Conservation (phyloP, 495 filamentous ascomycete genomes). For the Daldinia vernicosa region DNA sequence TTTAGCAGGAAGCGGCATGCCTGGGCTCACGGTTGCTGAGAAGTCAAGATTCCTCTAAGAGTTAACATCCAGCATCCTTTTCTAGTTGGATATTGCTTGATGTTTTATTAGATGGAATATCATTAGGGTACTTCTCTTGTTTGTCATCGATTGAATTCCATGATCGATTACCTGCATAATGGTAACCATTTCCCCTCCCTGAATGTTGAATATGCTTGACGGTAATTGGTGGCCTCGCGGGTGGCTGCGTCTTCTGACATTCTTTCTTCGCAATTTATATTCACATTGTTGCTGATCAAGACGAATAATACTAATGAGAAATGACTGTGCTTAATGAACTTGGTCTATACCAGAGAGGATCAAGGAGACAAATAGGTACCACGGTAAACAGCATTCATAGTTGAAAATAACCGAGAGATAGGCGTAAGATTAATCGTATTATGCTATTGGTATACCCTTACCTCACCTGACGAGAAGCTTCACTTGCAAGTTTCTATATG, state of each 20-base stretch:
- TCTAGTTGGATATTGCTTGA: neutral
- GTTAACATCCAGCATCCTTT: neutral
- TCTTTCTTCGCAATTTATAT: neutral
- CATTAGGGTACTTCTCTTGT: neutral
- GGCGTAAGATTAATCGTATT: too few relatives aligned
- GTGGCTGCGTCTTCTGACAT: slow-evolving; percentile 11
- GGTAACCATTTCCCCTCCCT: slow-evolving; percentile 15
- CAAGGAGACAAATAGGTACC: too few relatives aligned
- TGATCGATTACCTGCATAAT: slow-evolving; percentile 11
- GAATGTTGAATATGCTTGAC: neutral
- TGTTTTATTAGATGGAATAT: neutral
- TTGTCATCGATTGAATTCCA: slow-evolving; percentile 8
- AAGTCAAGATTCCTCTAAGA: neutral
- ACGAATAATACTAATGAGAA: neutral
- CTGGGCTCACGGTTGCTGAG: neutral
- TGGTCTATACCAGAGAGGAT: neutral
- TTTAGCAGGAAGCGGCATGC: slow-evolving; percentile 36
- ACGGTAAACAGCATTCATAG: too few relatives aligned
- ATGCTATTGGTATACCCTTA: neutral
- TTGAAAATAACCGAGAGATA: too few relatives aligned
- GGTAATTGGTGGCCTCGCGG: slow-evolving; percentile 26
- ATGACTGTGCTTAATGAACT: neutral
- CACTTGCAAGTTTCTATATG: neutral
- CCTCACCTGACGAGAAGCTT: neutral
- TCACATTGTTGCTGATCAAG: neutral